These are phyloP conservation scores for Tuber microsphaerosporum DNA, from an alignment of 495 filamentous ascomycete species.

Conservation along the genomic window DNA sequence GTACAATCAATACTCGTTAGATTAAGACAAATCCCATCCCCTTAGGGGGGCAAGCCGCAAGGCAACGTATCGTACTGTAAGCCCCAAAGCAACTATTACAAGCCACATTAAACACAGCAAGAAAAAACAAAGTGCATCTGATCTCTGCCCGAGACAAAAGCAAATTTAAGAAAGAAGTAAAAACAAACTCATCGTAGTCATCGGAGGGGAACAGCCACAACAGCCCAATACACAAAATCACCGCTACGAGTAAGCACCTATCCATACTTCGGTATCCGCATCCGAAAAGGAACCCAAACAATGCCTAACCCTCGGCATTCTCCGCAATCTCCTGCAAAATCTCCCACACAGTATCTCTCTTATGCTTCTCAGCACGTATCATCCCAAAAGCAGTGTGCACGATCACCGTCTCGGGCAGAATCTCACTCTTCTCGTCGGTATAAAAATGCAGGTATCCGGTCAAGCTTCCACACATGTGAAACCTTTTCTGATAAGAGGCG, in stretches of 20 bases:
- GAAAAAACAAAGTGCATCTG: not conserved
- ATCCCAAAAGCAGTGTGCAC: constrained; percentile 31
- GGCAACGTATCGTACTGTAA: too few species aligned
- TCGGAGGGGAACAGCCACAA: too few species aligned
- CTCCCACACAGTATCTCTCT: constrained; percentile 13
- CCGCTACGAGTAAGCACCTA: not conserved
- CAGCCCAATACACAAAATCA: not conserved
- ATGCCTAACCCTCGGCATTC: constrained; percentile 4
- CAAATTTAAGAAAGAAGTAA: not conserved
- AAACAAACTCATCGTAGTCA: not conserved
- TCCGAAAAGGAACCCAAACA: not conserved
- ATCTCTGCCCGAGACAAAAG: not conserved
- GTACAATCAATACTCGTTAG: too few species aligned
- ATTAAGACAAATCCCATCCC: too few species aligned
- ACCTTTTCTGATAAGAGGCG: constrained; percentile 27
- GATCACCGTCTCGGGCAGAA: constrained; percentile 15
- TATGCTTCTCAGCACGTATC: constrained; percentile 22
- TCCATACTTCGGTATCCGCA: too few species aligned
- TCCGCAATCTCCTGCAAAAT: constrained; percentile 20
- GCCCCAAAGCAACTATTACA: not conserved
- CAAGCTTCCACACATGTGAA: not conserved
- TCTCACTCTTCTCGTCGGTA: constrained; percentile 13
- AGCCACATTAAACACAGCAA: not conserved
- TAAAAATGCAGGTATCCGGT: constrained; percentile 23
- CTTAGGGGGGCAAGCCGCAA: too few species aligned